Base-by-base conservation (phyloP, 441 rosid species). In the Cnidoscolus chayamansa region DNA sequence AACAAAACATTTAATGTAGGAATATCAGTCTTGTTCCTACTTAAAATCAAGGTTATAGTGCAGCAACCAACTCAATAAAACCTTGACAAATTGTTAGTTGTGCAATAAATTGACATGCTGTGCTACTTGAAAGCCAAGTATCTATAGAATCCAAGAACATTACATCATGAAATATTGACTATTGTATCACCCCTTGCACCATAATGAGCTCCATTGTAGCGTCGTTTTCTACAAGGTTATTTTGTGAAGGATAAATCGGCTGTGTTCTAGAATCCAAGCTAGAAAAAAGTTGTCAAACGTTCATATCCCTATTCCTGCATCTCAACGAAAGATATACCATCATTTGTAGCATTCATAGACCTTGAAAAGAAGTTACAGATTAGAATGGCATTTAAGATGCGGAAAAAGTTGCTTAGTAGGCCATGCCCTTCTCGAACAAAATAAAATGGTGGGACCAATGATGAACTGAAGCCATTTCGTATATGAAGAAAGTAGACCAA, bases 291-390 rank as follows among this genome's bases (percentile, higher is more conserved):
- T 30, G 31, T 54, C 74, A 63, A 65, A 10, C 56, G 43, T 61
- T 66, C 30, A 48, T 16, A 32, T 35, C 32, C 71, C 61, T 63
- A 80, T 70, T 80, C 83, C 83, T 76, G 80, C 78, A 70, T 63
- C 68, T 35, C 55, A 35, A 58, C 67, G 51, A 73, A 55, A 4
- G 32, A 45, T 25, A 2, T 9, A 65, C 59, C 71, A 64, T 61
- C 19, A 9, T 15, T 12, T 30, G 10, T 10, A 9, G 2, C 31
- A 16, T 48, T 40, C 5, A 30, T 47, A 20, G n/a, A 72, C 40
- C 25, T 57, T 12, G n/a, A 67, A 12, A 65, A 56, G 63, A 7
- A 57, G 16, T 20, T 61, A 53, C 20, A 31, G 59, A 40, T 64
- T 60, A 65, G 7, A 35, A 12, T 32, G n/a, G 16, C 30, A 19